These are phyloP conservation scores for Trametes hirsuta DNA, from an alignment of 1,284 basidiomycete species.

Conservation along the genomic window DNA sequence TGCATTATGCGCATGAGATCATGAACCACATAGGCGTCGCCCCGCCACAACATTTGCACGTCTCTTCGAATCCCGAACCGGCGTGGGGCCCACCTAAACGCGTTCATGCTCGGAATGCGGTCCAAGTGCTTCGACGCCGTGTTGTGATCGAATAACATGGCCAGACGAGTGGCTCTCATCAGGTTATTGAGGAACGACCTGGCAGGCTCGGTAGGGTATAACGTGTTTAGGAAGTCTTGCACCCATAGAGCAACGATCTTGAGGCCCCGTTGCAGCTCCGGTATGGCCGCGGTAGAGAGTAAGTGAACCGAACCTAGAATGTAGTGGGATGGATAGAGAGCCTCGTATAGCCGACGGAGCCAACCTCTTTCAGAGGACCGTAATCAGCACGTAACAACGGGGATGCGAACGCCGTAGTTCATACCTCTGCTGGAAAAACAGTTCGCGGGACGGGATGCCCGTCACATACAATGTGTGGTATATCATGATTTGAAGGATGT, in stretches of 20 bases:
- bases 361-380: conserved; percentile 18
- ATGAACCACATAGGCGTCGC: conserved; percentile 36
- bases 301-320: conserved; percentile 32
- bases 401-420: not conserved
- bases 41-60: not conserved
- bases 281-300: conserved; percentile 39
- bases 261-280: conserved; percentile 39
- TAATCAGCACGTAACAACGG: not conserved
- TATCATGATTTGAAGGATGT: conserved; percentile 53
- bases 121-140: not conserved
- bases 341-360: conserved; percentile 30
- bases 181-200: conserved; percentile 10
- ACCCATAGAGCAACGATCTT: conserved; percentile 46
- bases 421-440: conserved; percentile 10
- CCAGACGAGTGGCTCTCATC: conserved; percentile 6
- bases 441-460: conserved; percentile 10
- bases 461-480: conserved; percentile 39
- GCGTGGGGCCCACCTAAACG: not conserved
- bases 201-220: conserved; percentile 6
- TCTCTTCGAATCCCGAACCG: too few species aligned
- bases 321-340: conserved; percentile 25
- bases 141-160: conserved; percentile 8
- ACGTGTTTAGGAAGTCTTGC: conserved; percentile 38
- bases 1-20: conserved; percentile 39
- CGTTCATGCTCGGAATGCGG: conserved; percentile 8